Evolutionary conservation across 1,284 basidiomycete genomes (phyloP).

Genomic region (Ustilago loliicola): DNA sequence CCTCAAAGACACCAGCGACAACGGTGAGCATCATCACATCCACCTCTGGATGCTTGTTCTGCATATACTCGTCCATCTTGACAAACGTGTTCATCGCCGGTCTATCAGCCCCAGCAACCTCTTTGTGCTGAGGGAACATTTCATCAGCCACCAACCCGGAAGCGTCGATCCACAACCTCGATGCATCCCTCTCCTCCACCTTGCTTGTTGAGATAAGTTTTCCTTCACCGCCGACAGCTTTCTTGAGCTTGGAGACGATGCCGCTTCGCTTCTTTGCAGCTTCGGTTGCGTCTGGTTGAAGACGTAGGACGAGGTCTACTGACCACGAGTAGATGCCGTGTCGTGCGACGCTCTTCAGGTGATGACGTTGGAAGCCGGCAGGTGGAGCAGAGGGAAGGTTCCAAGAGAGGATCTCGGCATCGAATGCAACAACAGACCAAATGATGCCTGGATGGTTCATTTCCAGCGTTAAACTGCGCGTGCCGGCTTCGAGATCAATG

Average conservation of each 20-base stretch:
- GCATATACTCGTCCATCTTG: slow-evolving; percentile 59
- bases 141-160: slow-evolving; percentile 55
- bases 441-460: slow-evolving; percentile 87
- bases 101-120: slow-evolving; percentile 18
- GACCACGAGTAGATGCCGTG: slow-evolving; percentile 81
- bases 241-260: slow-evolving; percentile 18
- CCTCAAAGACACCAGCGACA: slow-evolving; percentile 62
- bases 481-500: slow-evolving; percentile 76
- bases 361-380: slow-evolving; percentile 79
- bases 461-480: slow-evolving; percentile 79
- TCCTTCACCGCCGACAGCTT: slow-evolving; percentile 6
- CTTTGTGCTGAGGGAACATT: slow-evolving; percentile 64
- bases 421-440: slow-evolving; percentile 92
- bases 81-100: slow-evolving; percentile 54
- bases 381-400: slow-evolving; percentile 74
- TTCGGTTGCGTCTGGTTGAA: slow-evolving; percentile 61
- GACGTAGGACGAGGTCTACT: slow-evolving; percentile 79
- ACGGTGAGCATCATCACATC: slow-evolving; percentile 68
- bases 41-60: slow-evolving; percentile 61
- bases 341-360: slow-evolving; percentile 89
- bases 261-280: slow-evolving; percentile 22
- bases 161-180: slow-evolving; percentile 58
- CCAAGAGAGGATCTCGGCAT: slow-evolving; percentile 91
- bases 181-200: slow-evolving; percentile 30
- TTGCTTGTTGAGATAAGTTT: slow-evolving; percentile 23